These are phyloP conservation scores for Salisapilia sapeloensis DNA, from an alignment of 352 stramenopile genomes.

Conservation along the genomic window DNA sequence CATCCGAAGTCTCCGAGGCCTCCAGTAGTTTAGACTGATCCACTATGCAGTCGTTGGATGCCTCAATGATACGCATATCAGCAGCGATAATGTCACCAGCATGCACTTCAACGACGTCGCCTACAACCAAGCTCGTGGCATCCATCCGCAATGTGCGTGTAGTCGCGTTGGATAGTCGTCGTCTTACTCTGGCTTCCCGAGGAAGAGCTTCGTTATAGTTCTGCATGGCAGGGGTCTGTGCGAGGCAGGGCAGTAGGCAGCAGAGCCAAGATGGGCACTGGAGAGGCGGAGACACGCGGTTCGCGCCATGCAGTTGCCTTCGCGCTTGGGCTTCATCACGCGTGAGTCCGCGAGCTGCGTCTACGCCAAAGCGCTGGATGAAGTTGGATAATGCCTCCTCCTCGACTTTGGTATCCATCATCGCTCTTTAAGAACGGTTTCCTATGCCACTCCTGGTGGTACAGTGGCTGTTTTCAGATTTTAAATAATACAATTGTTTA, in stretches of 20 bases:
- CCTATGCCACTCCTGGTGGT: too few species aligned
- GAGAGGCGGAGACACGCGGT: constrained; percentile 80
- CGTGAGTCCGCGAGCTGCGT: constrained; percentile 33
- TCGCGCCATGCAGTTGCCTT: constrained; percentile 58
- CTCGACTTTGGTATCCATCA: too few species aligned
- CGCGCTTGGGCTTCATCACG: constrained; percentile 59
- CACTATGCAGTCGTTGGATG: constrained; percentile 56
- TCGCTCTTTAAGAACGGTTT: too few species aligned
- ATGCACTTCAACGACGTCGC: constrained; percentile 86
- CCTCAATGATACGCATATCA: constrained; percentile 71
- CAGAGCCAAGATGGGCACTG: constrained; percentile 90
- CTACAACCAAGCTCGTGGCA: constrained; percentile 75
- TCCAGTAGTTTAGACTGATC: constrained; percentile 33
- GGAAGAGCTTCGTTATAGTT: constrained; percentile 71
- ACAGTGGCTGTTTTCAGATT: too few species aligned
- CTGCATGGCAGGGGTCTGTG: constrained; percentile 83
- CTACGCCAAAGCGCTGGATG: constrained; percentile 35
- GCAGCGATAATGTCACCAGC: constrained; percentile 80
- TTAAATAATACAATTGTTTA: too few species aligned
- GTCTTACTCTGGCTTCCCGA: constrained; percentile 79
- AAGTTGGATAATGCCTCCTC: too few species aligned
- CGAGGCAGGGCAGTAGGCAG: constrained; percentile 87
- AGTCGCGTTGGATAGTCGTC: constrained; percentile 12
- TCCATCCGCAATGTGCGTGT: constrained; percentile 82
- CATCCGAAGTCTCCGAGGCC: constrained; percentile 11